Base-by-base conservation (phyloP, 192 early-diverging fungal genomes). In the Allomyces javanicus region DNA sequence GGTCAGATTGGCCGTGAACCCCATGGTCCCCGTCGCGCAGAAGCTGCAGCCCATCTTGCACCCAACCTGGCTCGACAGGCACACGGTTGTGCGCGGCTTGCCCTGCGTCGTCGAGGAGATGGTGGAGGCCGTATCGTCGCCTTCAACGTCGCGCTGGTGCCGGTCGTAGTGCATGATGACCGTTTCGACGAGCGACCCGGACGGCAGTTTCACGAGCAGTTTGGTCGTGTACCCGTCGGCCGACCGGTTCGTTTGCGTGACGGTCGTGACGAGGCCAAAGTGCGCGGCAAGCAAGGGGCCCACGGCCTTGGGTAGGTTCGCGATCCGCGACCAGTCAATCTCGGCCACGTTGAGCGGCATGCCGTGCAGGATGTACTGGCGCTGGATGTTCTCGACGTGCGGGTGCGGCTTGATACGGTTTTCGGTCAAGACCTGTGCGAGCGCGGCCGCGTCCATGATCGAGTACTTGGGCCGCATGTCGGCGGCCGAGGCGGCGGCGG, bases 151-250 rank as follows among this genome's bases (percentile, higher is more conserved):
- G 17, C 17, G 12, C 25, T 58, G 14, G 12, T 33, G 44, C 25
- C 65, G 24, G 44, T 65, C 65, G 58, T 65, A 65, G 58, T 10
- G 58, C 65, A 65, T 65, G 23, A 65, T 65, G 24, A 65, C 65
- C 24, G 44, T 58, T 45, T 65, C 65, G 5, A 65, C 58, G 44
- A 55, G 65, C 12, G 44, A 26, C 14, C 65, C 65, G 24, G 44
- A 44, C 14, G 24, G 65, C 24, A 65, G 24, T 25, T 33, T 23
- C 25, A 65, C 33, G 24, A 65, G 58, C 23, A 65, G 24, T 21
- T 65, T 65, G 24, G 65, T 27, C 0, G 65, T 65, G 25, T 25
- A 24, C 44, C 24, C 24, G 44, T 65, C 65, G 23, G 25, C 26
- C 24, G 50, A 58, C 50, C 17, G 12, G 12, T 14, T 21, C 50